These are phyloP conservation scores for Phytophthora aleatoria DNA, from an alignment of 352 stramenopile species.

Conservation along the genomic window DNA sequence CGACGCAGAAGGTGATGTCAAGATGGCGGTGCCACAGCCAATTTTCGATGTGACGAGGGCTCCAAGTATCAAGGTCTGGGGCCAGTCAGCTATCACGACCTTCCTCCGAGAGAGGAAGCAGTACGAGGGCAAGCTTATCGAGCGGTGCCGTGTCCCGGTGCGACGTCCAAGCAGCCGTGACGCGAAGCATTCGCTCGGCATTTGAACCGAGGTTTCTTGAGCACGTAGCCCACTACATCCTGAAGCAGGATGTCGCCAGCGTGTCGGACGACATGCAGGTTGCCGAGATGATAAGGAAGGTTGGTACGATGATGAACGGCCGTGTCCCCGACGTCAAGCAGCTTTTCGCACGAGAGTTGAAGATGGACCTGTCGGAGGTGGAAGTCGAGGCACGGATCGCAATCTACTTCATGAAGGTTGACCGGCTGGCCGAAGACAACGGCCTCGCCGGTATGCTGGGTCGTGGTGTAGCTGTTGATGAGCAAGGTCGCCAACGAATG, in stretches of 20 bases:
- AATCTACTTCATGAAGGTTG: conserved; percentile 18
- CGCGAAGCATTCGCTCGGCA: conserved; percentile 11
- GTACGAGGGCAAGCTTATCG: conserved; percentile 13
- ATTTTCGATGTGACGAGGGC: conserved; percentile 16
- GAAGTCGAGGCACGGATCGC: conserved; percentile 23
- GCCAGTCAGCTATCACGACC: conserved; percentile 9
- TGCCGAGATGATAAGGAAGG: conserved; percentile 17
- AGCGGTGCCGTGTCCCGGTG: conserved; percentile 9
- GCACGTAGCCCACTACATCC: conserved; percentile 23
- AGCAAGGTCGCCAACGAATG: conserved; percentile 4
- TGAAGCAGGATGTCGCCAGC: conserved; percentile 18
- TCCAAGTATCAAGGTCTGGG: conserved; percentile 13
- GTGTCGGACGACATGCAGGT: conserved; percentile 24
- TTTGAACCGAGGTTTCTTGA: conserved; percentile 15
- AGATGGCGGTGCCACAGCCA: conserved; percentile 12
- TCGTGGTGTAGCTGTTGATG: not conserved
- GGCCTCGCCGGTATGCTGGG: not conserved
- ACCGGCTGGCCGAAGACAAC: conserved; percentile 2
- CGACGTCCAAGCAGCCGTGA: conserved; percentile 17
- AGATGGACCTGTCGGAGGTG: conserved; percentile 15
- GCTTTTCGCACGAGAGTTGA: conserved; percentile 11
- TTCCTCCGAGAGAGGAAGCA: conserved; percentile 12
- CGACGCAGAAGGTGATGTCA: not conserved
- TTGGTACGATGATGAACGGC: conserved; percentile 13
- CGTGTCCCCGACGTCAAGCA: conserved; percentile 5